A percentile compares a stretch with the other conserved stretches of the same genome.
phyloP scores from a whole-genome alignment of 2,329 filamentous ascomycete species.

The Elsinoe necatrix region DNA sequence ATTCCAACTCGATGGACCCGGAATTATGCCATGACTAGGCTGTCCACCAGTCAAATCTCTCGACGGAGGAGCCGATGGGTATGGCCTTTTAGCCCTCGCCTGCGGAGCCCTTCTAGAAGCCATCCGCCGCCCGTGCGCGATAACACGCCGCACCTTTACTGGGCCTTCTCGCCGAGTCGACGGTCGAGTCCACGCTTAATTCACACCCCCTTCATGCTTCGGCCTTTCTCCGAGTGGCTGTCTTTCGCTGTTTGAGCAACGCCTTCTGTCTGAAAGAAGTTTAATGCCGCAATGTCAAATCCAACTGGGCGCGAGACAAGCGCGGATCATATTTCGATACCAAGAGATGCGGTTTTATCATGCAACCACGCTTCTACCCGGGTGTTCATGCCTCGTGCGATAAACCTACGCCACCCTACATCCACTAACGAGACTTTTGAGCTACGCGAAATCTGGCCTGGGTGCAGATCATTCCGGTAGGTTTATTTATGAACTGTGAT shows the following conservation, averaged over 20 bases:
- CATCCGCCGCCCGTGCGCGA: constrained; percentile 9
- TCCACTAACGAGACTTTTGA: neutral
- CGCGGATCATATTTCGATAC: constrained; percentile 9
- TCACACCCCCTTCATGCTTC: constrained; percentile 13
- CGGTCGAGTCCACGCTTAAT: neutral
- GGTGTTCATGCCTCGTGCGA: constrained; percentile 10
- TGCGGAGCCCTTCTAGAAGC: constrained; percentile 15
- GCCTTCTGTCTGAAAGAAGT: neutral
- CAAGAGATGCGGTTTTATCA: constrained; percentile 14
- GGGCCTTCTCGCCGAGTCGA: neutral
- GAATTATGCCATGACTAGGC: neutral
- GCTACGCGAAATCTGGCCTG: constrained; percentile 12
- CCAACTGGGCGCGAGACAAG: constrained; percentile 13
- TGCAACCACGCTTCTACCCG: constrained; percentile 6
- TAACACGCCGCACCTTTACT: constrained; percentile 16
- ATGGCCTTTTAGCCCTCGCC: constrained; percentile 7
- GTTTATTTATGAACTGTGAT: constrained; percentile 12
- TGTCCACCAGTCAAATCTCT: constrained; percentile 9
- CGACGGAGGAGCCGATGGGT: constrained; percentile 7
- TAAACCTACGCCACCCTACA: constrained; percentile 14
- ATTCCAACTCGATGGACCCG: constrained; percentile 7
- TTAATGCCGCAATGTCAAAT: constrained; percentile 12
- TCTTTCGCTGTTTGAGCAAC: constrained; percentile 6
- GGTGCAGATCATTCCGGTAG: constrained; percentile 11
- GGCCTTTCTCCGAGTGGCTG: constrained; percentile 7